Conservation (phyloP, 2,329 filamentous ascomycete species). For the Microdochium bolleyi region DNA sequence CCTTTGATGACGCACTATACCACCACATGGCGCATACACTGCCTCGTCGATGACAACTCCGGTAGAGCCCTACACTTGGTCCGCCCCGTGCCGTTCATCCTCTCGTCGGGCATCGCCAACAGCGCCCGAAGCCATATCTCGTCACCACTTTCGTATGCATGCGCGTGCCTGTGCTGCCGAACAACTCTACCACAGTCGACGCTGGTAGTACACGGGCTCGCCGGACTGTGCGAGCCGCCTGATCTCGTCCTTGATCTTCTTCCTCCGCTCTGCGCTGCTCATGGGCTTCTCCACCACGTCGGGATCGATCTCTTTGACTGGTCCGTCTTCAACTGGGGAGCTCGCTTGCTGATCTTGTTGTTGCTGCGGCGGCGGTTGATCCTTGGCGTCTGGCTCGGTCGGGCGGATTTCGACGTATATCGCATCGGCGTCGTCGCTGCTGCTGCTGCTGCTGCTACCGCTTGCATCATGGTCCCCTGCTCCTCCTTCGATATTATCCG, state of each 20-base stretch:
- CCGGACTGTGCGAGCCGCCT: conserved; percentile 34
- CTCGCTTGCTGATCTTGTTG: neutral
- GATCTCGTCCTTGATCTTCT: conserved; percentile 51
- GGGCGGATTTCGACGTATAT: conserved; percentile 27
- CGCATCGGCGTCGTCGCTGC: conserved; percentile 1
- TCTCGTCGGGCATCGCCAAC: too few relatives aligned
- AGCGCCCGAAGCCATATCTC: too few relatives aligned
- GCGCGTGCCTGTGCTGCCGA: too few relatives aligned
- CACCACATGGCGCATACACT: too few relatives aligned
- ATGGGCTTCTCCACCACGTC: conserved; percentile 1
- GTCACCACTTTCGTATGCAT: too few relatives aligned
- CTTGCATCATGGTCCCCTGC: neutral
- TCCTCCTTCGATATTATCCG: conserved; percentile 6
- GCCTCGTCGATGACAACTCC: too few relatives aligned
- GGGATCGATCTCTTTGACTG: neutral
- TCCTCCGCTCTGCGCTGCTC: conserved; percentile 43
- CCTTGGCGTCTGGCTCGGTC: conserved; percentile 15
- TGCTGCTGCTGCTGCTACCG: conserved; percentile 9
- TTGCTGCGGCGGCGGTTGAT: neutral
- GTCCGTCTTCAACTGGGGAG: neutral
- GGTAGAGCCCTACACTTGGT: too few relatives aligned
- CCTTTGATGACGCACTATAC: too few relatives aligned
- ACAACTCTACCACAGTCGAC: conserved; percentile 39
- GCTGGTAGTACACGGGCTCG: conserved; percentile 43
- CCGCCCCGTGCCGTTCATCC: too few relatives aligned